Evolutionary conservation across 768 basidiomycete genomes (phyloP).

Genomic region (Pleurotus giganteus): DNA sequence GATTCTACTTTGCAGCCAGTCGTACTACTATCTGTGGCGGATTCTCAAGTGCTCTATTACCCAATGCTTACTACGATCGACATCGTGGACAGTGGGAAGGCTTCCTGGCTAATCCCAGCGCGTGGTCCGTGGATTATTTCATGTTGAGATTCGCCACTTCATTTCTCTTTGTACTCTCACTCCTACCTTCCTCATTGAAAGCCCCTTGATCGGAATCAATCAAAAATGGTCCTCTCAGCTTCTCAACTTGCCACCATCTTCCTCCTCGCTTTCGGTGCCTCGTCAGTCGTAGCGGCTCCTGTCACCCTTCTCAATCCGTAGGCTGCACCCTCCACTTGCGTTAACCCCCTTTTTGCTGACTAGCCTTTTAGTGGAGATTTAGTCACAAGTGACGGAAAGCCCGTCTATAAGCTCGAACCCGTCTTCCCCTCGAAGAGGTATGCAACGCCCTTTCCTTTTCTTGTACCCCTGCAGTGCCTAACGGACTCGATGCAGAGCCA

Average conservation of each 20-base stretch:
- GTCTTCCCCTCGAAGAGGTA: conserved; percentile 6
- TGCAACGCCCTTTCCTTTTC: neutral
- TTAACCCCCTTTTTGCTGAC: neutral
- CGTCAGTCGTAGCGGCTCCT: neutral
- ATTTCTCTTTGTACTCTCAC: neutral
- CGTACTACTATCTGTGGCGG: no score
- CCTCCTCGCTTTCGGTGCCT: neutral
- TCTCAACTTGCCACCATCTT: conserved; percentile 8
- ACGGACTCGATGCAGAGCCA: neutral
- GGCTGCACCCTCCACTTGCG: neutral
- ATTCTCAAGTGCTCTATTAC: no score
- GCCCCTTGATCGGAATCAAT: neutral
- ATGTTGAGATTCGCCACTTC: no score
- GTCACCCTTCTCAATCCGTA: neutral
- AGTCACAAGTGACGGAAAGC: neutral
- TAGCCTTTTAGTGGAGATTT: neutral
- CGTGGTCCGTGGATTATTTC: no score
- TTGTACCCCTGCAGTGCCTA: neutral
- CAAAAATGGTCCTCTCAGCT: neutral
- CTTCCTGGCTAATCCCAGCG: no score
- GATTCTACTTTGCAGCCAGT: no score
- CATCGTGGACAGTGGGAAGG: no score
- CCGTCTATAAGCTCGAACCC: conserved; percentile 2
- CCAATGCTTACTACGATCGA: no score
- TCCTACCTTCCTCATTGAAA: no score